These are phyloP conservation scores for Chalaropsis thielavioides DNA, from an alignment of 2,329 filamentous ascomycete species.

Conservation along the genomic window DNA sequence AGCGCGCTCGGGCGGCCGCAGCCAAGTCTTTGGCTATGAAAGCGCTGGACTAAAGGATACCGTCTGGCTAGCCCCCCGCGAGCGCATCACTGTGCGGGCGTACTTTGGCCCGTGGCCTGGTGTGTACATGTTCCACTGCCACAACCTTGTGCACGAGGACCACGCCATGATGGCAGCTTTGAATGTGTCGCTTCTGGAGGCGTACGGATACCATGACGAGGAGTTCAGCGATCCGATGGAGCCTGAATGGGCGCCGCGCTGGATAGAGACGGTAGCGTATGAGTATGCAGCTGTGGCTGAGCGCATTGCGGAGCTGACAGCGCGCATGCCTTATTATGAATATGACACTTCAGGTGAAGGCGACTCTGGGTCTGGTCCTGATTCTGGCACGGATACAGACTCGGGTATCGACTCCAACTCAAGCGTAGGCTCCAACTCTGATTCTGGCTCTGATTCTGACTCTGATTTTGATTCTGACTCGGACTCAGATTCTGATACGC, in stretches of 20 bases:
- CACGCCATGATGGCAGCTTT: slow-evolving; percentile 35
- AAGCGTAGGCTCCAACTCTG: neutral
- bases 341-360: neutral
- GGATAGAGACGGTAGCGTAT: neutral
- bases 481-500: neutral
- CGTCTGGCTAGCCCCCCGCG: slow-evolving; percentile 37
- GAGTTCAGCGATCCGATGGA: slow-evolving; percentile 29
- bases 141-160: slow-evolving; percentile 34
- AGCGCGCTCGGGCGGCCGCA: slow-evolving; percentile 31
- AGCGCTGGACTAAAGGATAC: slow-evolving; percentile 42
- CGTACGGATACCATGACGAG: slow-evolving; percentile 29
- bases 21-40: slow-evolving; percentile 36
- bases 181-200: slow-evolving; percentile 28
- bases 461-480: neutral
- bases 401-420: neutral
- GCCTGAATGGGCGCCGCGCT: slow-evolving; percentile 22
- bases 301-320: slow-evolving; percentile 9
- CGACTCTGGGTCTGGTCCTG: neutral
- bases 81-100: slow-evolving; percentile 37
- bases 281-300: slow-evolving; percentile 1
- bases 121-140: slow-evolving; percentile 36
- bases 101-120: slow-evolving; percentile 40
- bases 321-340: slow-evolving; percentile 13
- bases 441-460: neutral
- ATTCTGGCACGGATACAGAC: neutral